Evolutionary conservation across 352 stramenopile genomes (phyloP), one percentile per base, ranked within the genome.

Genomic region (Globisporangium emineosum): DNA sequence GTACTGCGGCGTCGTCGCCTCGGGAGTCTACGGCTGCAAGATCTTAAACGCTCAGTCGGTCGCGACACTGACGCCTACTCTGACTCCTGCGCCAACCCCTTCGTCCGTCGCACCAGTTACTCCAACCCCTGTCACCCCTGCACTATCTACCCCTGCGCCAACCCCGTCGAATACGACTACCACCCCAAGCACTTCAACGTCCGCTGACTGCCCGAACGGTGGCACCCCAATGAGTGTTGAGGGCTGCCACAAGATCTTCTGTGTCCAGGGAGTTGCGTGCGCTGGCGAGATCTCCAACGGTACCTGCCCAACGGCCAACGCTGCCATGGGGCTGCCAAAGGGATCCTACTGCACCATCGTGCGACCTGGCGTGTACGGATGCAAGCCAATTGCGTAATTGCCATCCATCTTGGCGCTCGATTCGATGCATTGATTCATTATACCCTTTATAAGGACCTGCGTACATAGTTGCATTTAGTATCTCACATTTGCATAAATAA

Each of bases 1-100:
- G 1, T 71, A 68, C 61, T 71, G 66, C 21, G 62, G 54, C 2
- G 23, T 65, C 30, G 61, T 71, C 5, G 37, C 54, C 6, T 66
- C 61, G 5, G 66, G 66, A 3, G 66, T 71, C 42, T 69, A 57
- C 27, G 66, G 66, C 9, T 71, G 66, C 37, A 70, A 70, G 47
- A 40, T 69, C 15, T 23, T 66, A 29, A 47, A 59, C 17, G n/a
- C 21, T 9, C 27, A 65, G 12, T 61, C 57, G 9, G 35, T 56
- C 17, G 17, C 33, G 37, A 49, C 58, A 21, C 27, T 37, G 30
- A 19, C 53, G 21, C 53, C 55, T 12, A 23, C 35, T n/a, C 21
- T 29, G 35, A 60, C 47, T 1, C 45, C 32, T 29, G 32, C 62
- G 35, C 62, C 32, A 37, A 32, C 32, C 1, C 32, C 47, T 15